These are phyloP conservation scores for Balakata baccata DNA, from an alignment of 345 rosid species.

Conservation along the genomic window DNA sequence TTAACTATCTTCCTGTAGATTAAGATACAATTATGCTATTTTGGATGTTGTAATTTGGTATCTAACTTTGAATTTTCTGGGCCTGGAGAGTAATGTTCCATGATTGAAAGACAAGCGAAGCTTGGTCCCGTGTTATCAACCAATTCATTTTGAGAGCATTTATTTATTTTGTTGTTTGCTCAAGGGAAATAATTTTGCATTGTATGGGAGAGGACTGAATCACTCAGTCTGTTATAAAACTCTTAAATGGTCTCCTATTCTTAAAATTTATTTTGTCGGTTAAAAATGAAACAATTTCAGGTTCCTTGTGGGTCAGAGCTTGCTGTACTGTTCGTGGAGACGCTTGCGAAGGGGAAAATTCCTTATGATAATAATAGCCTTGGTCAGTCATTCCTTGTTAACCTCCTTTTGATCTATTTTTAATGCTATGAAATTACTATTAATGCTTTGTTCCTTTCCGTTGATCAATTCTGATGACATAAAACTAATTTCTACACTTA, in stretches of 20 bases:
- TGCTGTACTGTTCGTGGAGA: conserved; percentile 65
- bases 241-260: neutral
- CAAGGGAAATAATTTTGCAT: neutral
- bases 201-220: neutral
- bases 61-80: neutral
- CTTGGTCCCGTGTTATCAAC: neutral
- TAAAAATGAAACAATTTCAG: conserved; percentile 39
- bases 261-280: neutral
- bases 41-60: neutral
- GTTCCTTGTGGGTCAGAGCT: conserved; percentile 91
- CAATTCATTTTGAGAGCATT: neutral
- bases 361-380: conserved; percentile 59
- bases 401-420: neutral
- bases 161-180: neutral
- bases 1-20: neutral
- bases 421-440: neutral
- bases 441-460: neutral
- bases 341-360: conserved; percentile 67
- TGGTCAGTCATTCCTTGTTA: conserved; percentile 51
- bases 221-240: neutral
- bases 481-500: neutral
- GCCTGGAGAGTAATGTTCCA: neutral
- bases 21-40: neutral
- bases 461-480: neutral
- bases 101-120: neutral